Evolutionary conservation across 2,329 filamentous ascomycete species (phyloP).

Genomic region (Colletotrichum sp.): DNA sequence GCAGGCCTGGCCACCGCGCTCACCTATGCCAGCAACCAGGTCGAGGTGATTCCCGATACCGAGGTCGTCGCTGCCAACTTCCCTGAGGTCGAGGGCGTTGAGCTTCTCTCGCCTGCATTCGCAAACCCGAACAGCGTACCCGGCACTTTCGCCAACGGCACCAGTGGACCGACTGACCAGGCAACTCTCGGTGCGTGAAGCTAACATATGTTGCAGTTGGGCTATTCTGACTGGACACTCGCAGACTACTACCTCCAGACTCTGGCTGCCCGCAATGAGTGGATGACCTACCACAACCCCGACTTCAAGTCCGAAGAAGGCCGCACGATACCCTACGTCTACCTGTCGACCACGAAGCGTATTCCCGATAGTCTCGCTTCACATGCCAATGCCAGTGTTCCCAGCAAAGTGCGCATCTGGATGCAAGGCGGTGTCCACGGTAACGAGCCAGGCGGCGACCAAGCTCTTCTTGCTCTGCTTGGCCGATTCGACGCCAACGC

Average conservation of each 20-base stretch:
- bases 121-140: conserved; percentile 25
- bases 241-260: conserved; percentile 26
- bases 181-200: neutral
- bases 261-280: conserved; percentile 26
- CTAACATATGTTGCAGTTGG: rapidly evolving
- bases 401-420: conserved; percentile 32
- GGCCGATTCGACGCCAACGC: conserved; percentile 32
- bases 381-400: conserved; percentile 13
- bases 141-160: conserved; percentile 29
- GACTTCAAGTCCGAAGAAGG: conserved; percentile 27
- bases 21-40: conserved; percentile 31
- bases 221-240: neutral
- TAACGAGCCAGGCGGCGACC: conserved; percentile 36
- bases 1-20: conserved; percentile 23
- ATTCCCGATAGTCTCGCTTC: neutral
- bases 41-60: conserved; percentile 23
- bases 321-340: conserved; percentile 25
- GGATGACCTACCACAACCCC: conserved; percentile 26
- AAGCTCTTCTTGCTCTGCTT: conserved; percentile 32
- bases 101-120: conserved; percentile 32
- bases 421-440: conserved; percentile 36
- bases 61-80: conserved; percentile 24
- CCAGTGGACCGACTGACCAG: conserved; percentile 30
- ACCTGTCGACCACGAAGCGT: conserved; percentile 11
- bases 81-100: conserved; percentile 11